Evolutionary conservation across 768 basidiomycete genomes (phyloP).

Genomic region (Megacollybia marginata): DNA sequence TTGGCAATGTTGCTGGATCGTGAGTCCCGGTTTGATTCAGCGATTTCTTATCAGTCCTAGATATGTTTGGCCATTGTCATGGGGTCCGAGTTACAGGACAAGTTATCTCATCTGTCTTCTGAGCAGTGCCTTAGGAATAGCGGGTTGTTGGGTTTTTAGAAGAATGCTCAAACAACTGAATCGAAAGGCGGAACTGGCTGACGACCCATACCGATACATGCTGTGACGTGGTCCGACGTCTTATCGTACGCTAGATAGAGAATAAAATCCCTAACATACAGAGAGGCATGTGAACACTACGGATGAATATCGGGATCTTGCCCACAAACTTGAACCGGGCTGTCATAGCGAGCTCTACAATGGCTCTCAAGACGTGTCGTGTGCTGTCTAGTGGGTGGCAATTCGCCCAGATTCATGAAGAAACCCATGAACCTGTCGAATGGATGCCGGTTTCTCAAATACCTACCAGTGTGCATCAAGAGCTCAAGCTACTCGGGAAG

Average conservation of each 20-base stretch:
- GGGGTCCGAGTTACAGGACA: slow-evolving; percentile 64
- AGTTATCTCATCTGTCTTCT: slow-evolving; percentile 72
- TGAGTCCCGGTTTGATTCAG: slow-evolving; percentile 30
- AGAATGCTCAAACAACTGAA: slow-evolving; percentile 36
- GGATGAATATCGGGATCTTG: no score
- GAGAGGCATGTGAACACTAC: no score
- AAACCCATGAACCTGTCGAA: slow-evolving; percentile 30
- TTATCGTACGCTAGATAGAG: no score
- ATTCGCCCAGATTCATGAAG: slow-evolving; percentile 56
- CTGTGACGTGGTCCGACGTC: slow-evolving; percentile 20
- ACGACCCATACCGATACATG: slow-evolving; percentile 35
- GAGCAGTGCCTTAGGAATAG: slow-evolving; percentile 39
- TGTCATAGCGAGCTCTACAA: no score
- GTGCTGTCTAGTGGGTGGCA: slow-evolving; percentile 36
- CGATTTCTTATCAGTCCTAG: not conserved
- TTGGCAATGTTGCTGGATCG: slow-evolving; percentile 82
- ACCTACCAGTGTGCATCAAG: slow-evolving; percentile 85
- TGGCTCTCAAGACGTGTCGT: no score
- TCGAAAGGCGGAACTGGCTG: slow-evolving; percentile 30
- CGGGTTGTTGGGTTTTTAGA: slow-evolving; percentile 45
- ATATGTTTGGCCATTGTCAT: slow-evolving; percentile 59
- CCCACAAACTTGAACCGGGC: no score
- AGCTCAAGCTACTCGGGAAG: slow-evolving; percentile 61
- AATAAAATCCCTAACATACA: no score
- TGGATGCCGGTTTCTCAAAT: slow-evolving; percentile 60